Percentiles rank a stretch among this genome's conserved stretches.
phyloP scores from a whole-genome alignment of 1,284 basidiomycete genomes.

The Puccinia novopanici region DNA sequence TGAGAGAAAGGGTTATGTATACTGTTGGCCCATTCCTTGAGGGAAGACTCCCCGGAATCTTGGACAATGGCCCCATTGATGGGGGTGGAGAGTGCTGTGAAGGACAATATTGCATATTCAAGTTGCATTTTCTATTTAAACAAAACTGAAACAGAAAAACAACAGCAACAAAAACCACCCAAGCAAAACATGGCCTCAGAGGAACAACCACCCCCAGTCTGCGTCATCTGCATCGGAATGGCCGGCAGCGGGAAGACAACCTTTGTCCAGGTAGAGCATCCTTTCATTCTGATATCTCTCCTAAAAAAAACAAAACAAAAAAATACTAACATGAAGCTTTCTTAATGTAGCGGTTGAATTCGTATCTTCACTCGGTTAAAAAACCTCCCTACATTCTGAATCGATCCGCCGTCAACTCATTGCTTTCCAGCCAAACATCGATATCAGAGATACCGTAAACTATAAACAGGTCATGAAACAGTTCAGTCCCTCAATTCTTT shows the following conservation, averaged over 20 bases:
- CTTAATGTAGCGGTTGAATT: conserved; percentile 71
- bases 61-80: no score
- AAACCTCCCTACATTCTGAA: conserved; percentile 91
- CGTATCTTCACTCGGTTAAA: conserved; percentile 70
- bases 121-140: no score
- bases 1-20: no score
- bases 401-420: conserved; percentile 85
- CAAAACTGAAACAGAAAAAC: no score
- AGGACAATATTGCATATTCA: no score
- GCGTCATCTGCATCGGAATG: conserved; percentile 68
- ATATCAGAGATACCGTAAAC: conserved; percentile 95
- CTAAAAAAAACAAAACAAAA: background rate
- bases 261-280: conserved; percentile 67
- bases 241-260: conserved; percentile 95
- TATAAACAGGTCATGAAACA: conserved; percentile 99
- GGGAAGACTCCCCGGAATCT: no score
- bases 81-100: no score
- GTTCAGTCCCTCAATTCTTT: conserved; percentile 64
- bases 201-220: conserved; percentile 5
- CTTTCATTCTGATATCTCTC: background rate
- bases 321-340: conserved; percentile 20
- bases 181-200: no score
- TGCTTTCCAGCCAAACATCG: conserved; percentile 94
- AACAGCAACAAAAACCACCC: background rate
- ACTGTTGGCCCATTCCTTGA: no score